Evolutionary conservation across 169 alveolate genomes (phyloP), one percentile per base, ranked within the genome.

Genomic region (Eimeria sp.): DNA sequence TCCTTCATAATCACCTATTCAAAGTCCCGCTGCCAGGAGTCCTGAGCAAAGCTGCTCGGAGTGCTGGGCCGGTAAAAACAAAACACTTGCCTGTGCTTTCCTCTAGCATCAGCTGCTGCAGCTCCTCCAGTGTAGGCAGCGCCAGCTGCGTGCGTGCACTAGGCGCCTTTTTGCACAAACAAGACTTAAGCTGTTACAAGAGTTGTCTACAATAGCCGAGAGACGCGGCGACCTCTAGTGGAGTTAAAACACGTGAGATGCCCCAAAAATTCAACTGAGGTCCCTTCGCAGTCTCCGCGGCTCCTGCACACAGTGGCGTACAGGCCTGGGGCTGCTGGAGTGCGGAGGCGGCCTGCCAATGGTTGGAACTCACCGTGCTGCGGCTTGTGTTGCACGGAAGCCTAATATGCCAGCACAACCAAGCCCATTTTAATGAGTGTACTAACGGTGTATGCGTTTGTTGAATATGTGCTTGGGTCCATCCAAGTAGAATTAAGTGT

Each of bases 111-210:
- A 43, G 6, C 65, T 22, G 88, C 65, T 45, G 88, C 65, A 10
- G 65, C 88, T 25, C n/a, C 88, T 78, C 67, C 65, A 78, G 63
- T 47, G 88, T 49, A n/a, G 58, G 65, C 88, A 78, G 22, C 34
- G 63, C 88, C 58, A 78, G 88, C 88, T 30, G 88, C 88, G 47
- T 45, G 65, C 88, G 43, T 47, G 63, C 65, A 49, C 88, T 1
- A 25, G 5, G 4, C 34, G 0, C n/a, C 40, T 49, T 47, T 47
- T n/a, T 65, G 88, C 63, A 78, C 88, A 49, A 30, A 13, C 20
- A 70, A 22, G 34, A 70, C 80, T 70, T 70, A 30, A 14, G 49
- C 51, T 70, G 47, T 34, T 30, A 70, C n/a, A n/a, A 30, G 11
- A 13, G n/a, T 70, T n/a, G 51, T 70, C 51, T 18, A 1, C 51